Evolutionary conservation across 768 basidiomycete genomes (phyloP).

Genomic region (Solioccasus polychromus): DNA sequence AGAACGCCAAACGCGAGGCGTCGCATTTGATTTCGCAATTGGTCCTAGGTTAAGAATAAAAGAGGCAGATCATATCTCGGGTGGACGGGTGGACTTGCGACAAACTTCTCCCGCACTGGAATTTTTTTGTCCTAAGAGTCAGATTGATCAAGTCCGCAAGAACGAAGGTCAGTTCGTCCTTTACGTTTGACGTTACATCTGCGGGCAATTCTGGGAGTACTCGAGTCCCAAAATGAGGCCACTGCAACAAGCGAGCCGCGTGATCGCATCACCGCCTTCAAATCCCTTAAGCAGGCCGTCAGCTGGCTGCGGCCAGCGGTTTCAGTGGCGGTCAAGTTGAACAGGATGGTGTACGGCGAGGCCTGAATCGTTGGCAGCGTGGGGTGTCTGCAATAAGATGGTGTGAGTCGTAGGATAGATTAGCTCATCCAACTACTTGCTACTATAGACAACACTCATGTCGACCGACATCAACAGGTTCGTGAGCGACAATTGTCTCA

Average conservation of each 20-base stretch:
- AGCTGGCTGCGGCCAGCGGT: conserved; percentile 32
- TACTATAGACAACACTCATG: no score
- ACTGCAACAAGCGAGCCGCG: conserved; percentile 58
- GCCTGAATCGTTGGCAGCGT: conserved; percentile 20
- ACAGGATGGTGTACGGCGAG: conserved; percentile 31
- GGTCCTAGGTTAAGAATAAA: no score
- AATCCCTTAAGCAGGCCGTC: conserved; percentile 57
- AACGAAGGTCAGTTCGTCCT: conserved; percentile 66
- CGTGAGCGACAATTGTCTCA: conserved; percentile 75
- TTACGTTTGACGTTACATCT: conserved; percentile 42
- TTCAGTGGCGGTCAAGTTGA: conserved; percentile 27
- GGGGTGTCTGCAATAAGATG: conserved; percentile 21
- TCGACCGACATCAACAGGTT: conserved; percentile 64
- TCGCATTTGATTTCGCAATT: no score
- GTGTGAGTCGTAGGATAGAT: no score
- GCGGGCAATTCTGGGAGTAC: conserved; percentile 32
- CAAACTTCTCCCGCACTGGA: no score
- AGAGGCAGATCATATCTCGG: no score
- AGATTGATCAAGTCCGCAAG: conserved; percentile 72
- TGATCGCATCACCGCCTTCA: conserved; percentile 62
- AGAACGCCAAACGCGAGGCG: conserved; percentile 73
- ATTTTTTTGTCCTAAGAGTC: conserved; percentile 68
- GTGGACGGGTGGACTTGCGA: no score
- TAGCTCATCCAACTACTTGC: no score
- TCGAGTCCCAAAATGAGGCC: conserved; percentile 66